Percentiles rank a stretch among this genome's conserved stretches.
These are phyloP conservation scores for Fusarium sp. DNA, from an alignment of 2,329 filamentous ascomycete species.

Conservation along the genomic window DNA sequence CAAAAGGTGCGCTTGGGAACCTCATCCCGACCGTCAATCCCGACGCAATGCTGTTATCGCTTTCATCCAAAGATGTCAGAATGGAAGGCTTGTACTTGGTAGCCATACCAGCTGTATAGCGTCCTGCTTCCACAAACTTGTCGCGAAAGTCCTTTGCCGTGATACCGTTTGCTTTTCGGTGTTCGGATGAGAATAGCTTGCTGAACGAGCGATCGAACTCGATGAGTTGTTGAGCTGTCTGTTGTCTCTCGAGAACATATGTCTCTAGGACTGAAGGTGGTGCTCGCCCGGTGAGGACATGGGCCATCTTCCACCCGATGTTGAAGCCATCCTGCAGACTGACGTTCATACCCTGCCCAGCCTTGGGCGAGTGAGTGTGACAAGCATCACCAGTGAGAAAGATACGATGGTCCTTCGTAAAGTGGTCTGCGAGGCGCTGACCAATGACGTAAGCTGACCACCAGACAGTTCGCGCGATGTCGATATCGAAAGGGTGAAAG, in stretches of 20 bases:
- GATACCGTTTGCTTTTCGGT: slow-evolving; percentile 12
- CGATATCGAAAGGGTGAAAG: slow-evolving; percentile 62
- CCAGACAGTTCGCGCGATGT: slow-evolving; percentile 48
- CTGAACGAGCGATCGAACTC: slow-evolving; percentile 54
- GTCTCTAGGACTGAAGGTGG: slow-evolving; percentile 50
- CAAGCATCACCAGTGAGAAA: slow-evolving; percentile 75
- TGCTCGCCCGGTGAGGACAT: slow-evolving; percentile 49
- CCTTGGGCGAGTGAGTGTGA: slow-evolving; percentile 66
- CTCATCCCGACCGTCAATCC: slow-evolving; percentile 25
- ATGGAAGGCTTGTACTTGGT: slow-evolving; percentile 22
- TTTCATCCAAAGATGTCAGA: not conserved
- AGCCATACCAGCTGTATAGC: slow-evolving; percentile 36
- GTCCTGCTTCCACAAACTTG: slow-evolving; percentile 31
- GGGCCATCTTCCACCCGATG: slow-evolving; percentile 66
- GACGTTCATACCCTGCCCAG: slow-evolving; percentile 78
- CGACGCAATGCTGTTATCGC: not conserved
- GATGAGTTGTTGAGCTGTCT: slow-evolving; percentile 57
- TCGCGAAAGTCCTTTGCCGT: slow-evolving; percentile 24
- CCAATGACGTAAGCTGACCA: slow-evolving; percentile 67
- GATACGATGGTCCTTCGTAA: slow-evolving; percentile 65
- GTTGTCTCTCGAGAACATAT: slow-evolving; percentile 63
- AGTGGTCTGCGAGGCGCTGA: slow-evolving; percentile 56
- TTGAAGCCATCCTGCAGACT: slow-evolving; percentile 71
- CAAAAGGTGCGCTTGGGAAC: slow-evolving; percentile 25
- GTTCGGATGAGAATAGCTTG: slow-evolving; percentile 32